phyloP scores from a whole-genome alignment of 306 rosid genomes.

The Medicago lupulina region DNA sequence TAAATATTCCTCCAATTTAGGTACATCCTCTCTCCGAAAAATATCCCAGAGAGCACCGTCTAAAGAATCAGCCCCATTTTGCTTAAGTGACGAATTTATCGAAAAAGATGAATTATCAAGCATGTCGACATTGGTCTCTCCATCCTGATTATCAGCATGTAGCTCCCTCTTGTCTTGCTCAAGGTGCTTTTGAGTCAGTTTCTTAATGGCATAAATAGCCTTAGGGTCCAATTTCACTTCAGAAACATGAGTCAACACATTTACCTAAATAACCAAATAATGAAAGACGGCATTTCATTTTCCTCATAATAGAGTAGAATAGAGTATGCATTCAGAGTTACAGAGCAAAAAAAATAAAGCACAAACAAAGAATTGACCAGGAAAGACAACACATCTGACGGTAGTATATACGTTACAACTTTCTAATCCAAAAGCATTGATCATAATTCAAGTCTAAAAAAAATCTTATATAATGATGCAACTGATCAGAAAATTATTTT shows the following conservation, averaged over 20 bases:
- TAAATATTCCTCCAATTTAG: conserved; percentile 72
- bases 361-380: no score
- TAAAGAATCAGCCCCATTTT: conserved; percentile 17
- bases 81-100: conserved; percentile 3
- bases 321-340: no score
- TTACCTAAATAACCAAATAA: conserved; percentile 56
- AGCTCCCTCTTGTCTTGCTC: conserved; percentile 66
- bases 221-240: conserved; percentile 37
- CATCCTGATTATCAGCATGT: conserved; percentile 24
- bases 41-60: conserved; percentile 95
- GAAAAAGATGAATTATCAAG: conserved; percentile 8
- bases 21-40: conserved; percentile 84
- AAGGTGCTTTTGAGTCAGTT: conserved; percentile 50
- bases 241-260: conserved; percentile 76
- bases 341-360: no score
- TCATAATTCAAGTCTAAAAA: no score
- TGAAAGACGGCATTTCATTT: background rate
- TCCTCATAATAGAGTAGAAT: background rate
- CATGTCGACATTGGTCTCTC: conserved; percentile 18
- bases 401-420: no score
- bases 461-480: no score
- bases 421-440: no score
- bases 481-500: no score
- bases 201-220: conserved; percentile 25
- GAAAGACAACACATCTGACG: no score